Evolutionary conservation across 345 rosid genomes (phyloP).

Genomic region (Erysimum cheiranthoides): DNA sequence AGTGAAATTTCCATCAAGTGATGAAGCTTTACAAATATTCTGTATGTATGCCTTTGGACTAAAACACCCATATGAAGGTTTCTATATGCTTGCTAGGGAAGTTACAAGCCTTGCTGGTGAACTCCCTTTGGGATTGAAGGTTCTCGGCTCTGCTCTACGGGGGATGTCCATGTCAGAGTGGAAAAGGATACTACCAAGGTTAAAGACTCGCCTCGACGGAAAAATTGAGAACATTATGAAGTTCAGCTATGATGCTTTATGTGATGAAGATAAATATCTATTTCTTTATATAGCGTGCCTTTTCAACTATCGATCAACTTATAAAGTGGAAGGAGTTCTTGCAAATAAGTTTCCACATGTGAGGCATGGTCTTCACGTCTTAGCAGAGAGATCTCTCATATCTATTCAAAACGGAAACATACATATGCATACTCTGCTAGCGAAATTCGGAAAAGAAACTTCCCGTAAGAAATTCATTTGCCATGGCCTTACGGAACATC

Average conservation of each 20-base stretch:
- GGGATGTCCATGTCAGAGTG: background rate
- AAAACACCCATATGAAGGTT: background rate
- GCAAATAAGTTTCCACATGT: background rate
- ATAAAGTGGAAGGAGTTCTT: background rate
- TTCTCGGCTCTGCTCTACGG: background rate
- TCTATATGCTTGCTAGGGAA: background rate
- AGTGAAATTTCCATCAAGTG: background rate
- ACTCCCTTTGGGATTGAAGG: background rate
- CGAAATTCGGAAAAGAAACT: slow-evolving; percentile 33
- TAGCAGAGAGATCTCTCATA: background rate
- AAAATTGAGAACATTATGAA: background rate
- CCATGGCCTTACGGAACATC: background rate
- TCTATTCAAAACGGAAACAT: background rate
- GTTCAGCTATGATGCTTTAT: background rate
- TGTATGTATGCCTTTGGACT: background rate
- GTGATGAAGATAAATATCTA: background rate
- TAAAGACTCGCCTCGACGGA: background rate
- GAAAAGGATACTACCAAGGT: background rate
- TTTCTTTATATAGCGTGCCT: background rate
- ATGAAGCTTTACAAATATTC: background rate
- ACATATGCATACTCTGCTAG: background rate
- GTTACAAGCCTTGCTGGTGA: background rate
- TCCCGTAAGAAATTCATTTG: slow-evolving; percentile 4
- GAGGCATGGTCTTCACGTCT: background rate
- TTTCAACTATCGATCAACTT: too few species aligned